Base-by-base conservation (phyloP, 2,329 filamentous ascomycete genomes). In the Lojkania enalia region DNA sequence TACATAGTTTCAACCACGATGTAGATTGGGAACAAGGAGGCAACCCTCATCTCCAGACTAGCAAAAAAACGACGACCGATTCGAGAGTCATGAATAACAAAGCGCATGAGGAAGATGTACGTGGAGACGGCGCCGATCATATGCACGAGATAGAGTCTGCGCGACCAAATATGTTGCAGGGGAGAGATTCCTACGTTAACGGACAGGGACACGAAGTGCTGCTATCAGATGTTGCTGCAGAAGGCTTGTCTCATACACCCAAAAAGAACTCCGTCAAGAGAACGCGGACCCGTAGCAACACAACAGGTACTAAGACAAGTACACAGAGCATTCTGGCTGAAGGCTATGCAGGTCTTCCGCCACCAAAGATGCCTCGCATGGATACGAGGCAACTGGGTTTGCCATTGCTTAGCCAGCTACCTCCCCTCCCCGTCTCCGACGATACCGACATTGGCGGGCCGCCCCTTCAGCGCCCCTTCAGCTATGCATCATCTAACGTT, bases 381-480 rank as follows among this genome's bases (percentile, higher is more conserved):
- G 83, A 82, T 21, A 87, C 84, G 1, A 75, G 80, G n/a, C 80
- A 85, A 55, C 72, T 88, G 5, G 86, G 85, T 0, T 72, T 90
- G n/a, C 78, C 84, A 11, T 78, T 82, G 36, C 75, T 85, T 6
- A 86, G 82, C 19, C 85, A 89, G 61, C 75, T 91, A 7, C 86
- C 88, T 12, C 76, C 84, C 2, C 73, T 94, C 3, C 88, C 88
- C 3, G 63, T 79, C 2, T 74, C 77, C 12, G 89, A 91, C 57
- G 91, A 96, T 59, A 87, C 85, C 4, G 90, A 95, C 60, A 92
- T 90, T 61, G 86, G 87, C 21, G 88, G 87, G 0, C 87, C 88
- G 15, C 77, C 83, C n/a, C 67, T 82, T 16, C 78, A 77, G 43
- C 72, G 75, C 21, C 81, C 83, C 39, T 71, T 77, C 41, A 69